Conservation (phyloP, 2,329 filamentous ascomycete genomes). For the Aureobasidium sp. region DNA sequence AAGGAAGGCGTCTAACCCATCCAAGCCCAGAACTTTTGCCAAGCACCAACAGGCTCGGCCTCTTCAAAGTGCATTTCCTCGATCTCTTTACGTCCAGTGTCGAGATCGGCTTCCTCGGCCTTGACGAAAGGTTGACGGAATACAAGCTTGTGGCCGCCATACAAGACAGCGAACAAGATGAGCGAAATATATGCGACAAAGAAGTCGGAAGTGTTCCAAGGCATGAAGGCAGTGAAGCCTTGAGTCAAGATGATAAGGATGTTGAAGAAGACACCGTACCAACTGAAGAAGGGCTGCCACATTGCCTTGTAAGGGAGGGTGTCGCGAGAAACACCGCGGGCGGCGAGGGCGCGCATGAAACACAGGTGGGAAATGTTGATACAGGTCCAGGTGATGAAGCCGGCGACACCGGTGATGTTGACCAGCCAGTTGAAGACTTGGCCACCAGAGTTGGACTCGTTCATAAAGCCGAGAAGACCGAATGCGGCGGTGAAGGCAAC, state of each 20-base stretch:
- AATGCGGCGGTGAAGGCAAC: constrained; percentile 45
- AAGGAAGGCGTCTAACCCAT: constrained; percentile 3
- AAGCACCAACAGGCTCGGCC: constrained; percentile 25
- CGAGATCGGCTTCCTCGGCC: constrained; percentile 36
- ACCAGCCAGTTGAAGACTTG: constrained; percentile 68
- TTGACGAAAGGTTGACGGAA: constrained; percentile 38
- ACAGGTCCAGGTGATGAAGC: constrained; percentile 63
- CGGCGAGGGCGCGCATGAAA: constrained; percentile 60
- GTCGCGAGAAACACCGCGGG: constrained; percentile 60
- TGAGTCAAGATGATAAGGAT: constrained; percentile 41
- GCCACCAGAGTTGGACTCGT: constrained; percentile 58
- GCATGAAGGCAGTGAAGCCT: constrained; percentile 39
- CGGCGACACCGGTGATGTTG: constrained; percentile 45
- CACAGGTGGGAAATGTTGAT: constrained; percentile 66
- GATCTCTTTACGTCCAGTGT: constrained; percentile 34
- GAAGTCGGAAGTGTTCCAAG: constrained; percentile 64
- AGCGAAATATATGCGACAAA: constrained; percentile 66
- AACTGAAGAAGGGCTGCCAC: constrained; percentile 57
- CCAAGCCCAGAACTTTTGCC: constrained; percentile 28
- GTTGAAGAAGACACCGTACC: constrained; percentile 61
- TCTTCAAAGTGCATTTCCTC: constrained; percentile 31
- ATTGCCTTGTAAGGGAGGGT: constrained; percentile 63
- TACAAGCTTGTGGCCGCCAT: constrained; percentile 64
- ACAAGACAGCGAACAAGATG: constrained; percentile 59
- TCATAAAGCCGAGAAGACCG: constrained; percentile 65